Evolutionary conservation across 345 rosid genomes (phyloP).

Genomic region (Draba incana): DNA sequence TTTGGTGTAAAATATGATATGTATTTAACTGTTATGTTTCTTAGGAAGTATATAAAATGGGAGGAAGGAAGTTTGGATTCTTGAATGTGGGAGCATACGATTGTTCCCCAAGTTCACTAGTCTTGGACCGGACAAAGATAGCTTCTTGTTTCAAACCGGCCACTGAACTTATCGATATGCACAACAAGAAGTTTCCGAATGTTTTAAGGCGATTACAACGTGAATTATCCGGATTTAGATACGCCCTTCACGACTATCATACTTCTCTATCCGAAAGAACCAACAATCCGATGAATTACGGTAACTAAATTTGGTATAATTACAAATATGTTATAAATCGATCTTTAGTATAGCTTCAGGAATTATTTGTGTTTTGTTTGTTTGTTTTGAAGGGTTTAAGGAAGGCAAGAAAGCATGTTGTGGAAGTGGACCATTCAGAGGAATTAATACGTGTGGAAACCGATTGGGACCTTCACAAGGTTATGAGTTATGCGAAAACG

Average conservation of each 20-base stretch:
- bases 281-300: constrained; percentile 47
- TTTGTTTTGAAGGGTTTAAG: constrained; percentile 42
- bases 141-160: constrained; percentile 35
- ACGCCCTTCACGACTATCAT: constrained; percentile 42
- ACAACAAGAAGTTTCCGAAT: constrained; percentile 39
- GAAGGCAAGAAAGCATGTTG: constrained; percentile 45
- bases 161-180: constrained; percentile 31
- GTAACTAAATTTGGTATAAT: constrained; percentile 33
- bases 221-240: constrained; percentile 45
- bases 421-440: constrained; percentile 47
- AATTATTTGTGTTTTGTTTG: neutral
- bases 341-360: constrained; percentile 1
- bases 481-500: constrained; percentile 34
- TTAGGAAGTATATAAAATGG: constrained; percentile 48
- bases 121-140: constrained; percentile 8
- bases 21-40: constrained; percentile 10
- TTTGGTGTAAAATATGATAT: neutral
- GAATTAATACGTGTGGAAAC: constrained; percentile 33
- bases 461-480: constrained; percentile 32
- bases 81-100: constrained; percentile 38
- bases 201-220: constrained; percentile 28
- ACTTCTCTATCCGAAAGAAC: constrained; percentile 37
- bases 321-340: neutral
- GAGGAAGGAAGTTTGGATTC: constrained; percentile 61
- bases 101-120: constrained; percentile 31